These are phyloP conservation scores for Kwoniella dejecticola DNA, from an alignment of 768 basidiomycete species.

Conservation along the genomic window DNA sequence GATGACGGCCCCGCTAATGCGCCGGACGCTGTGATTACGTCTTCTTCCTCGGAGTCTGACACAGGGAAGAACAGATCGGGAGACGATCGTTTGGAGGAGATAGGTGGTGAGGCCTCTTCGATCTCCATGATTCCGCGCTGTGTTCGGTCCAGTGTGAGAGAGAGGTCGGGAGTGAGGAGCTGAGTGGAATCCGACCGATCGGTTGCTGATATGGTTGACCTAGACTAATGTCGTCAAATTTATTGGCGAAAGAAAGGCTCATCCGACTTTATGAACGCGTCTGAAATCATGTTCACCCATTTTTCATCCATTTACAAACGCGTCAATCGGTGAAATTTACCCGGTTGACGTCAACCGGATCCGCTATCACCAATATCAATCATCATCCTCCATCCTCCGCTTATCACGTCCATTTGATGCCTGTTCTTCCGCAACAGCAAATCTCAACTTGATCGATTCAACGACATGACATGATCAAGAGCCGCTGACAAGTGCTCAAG, in stretches of 20 bases:
- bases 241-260: too few relatives aligned
- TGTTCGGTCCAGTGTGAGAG: too few relatives aligned
- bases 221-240: too few relatives aligned
- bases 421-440: too few relatives aligned
- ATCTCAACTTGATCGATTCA: too few relatives aligned
- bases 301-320: constrained; percentile 7
- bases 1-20: constrained; percentile 19
- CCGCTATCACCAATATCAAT: not conserved
- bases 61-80: constrained; percentile 51
- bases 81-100: constrained; percentile 25
- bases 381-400: not conserved
- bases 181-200: too few relatives aligned
- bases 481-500: too few relatives aligned
- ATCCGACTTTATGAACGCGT: constrained; percentile 13
- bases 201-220: too few relatives aligned
- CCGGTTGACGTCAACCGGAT: constrained; percentile 19
- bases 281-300: constrained; percentile 1
- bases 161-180: too few relatives aligned
- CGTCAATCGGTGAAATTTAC: constrained; percentile 6
- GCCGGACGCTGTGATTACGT: constrained; percentile 5
- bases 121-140: not conserved
- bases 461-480: too few relatives aligned
- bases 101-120: constrained; percentile 9
- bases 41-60: constrained; percentile 41
- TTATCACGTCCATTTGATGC: not conserved